phyloP scores from a whole-genome alignment of 495 filamentous ascomycete species.

The Xylaria bambusicola region DNA sequence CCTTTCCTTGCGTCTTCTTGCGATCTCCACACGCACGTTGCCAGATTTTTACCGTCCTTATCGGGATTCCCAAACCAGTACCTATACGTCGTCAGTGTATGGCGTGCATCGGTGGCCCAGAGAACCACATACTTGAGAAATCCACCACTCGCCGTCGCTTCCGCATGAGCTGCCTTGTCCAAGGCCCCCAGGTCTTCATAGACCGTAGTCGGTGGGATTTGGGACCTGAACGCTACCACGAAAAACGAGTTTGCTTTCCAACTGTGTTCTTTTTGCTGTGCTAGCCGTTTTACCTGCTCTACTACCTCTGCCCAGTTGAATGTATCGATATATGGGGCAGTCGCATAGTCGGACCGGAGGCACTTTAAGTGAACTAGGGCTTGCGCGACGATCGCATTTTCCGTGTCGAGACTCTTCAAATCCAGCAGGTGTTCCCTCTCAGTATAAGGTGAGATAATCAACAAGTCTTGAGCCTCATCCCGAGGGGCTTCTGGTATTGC shows the following conservation, averaged over 20 bases:
- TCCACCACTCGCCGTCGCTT: slow-evolving; percentile 77
- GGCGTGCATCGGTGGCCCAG: slow-evolving; percentile 18
- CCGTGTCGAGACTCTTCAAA: slow-evolving; percentile 60
- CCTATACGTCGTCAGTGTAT: slow-evolving; percentile 39
- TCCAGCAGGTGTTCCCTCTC: slow-evolving; percentile 68
- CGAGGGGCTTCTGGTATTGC: background rate
- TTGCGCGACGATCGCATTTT: slow-evolving; percentile 68
- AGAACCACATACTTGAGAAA: slow-evolving; percentile 66
- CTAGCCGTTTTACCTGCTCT: slow-evolving; percentile 51
- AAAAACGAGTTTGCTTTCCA: slow-evolving; percentile 74
- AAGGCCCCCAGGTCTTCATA: slow-evolving; percentile 62
- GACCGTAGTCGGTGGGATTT: slow-evolving; percentile 61
- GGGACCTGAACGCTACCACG: slow-evolving; percentile 79
- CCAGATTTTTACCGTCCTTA: slow-evolving; percentile 64
- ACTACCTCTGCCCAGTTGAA: slow-evolving; percentile 79
- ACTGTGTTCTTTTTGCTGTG: slow-evolving; percentile 42
- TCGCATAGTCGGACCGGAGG: slow-evolving; percentile 71
- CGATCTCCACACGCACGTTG: slow-evolving; percentile 76
- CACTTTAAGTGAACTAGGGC: slow-evolving; percentile 65
- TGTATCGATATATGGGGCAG: slow-evolving; percentile 66
- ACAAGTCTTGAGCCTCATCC: slow-evolving; percentile 34
- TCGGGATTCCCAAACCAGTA: slow-evolving; percentile 81
- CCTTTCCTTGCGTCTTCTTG: slow-evolving; percentile 69
- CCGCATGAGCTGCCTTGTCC: slow-evolving; percentile 73
- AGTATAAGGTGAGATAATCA: slow-evolving; percentile 76